Evolutionary conservation across 495 filamentous ascomycete species (phyloP).

Genomic region (Podospora appendiculata): DNA sequence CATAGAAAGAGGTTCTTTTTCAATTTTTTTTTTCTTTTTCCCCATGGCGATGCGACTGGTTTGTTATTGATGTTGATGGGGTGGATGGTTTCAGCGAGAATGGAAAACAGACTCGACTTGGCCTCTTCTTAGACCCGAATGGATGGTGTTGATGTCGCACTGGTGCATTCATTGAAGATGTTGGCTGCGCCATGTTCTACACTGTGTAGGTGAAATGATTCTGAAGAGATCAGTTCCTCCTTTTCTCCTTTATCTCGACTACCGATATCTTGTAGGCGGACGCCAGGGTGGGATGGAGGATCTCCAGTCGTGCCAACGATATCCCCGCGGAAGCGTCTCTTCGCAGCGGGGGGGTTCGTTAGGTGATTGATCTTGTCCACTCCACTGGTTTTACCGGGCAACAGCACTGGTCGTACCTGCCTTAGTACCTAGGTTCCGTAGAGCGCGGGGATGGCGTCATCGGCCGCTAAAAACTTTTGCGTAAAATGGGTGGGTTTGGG

Average conservation of each 20-base stretch:
- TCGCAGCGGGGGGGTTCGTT: no score
- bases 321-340: constrained; percentile 13
- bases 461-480: constrained; percentile 18
- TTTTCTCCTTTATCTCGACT: no score
- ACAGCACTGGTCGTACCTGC: background rate
- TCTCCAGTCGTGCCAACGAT: background rate
- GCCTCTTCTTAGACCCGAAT: no score
- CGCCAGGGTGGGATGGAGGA: background rate
- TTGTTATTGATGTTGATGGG: background rate
- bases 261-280: background rate
- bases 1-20: background rate
- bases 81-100: background rate
- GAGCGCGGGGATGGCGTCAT: constrained; percentile 22
- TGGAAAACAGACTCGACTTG: background rate
- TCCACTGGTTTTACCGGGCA: background rate
- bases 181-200: no score
- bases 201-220: no score
- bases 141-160: no score
- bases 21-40: background rate
- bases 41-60: background rate
- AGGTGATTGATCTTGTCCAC: no score
- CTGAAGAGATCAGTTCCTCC: no score
- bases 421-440: background rate
- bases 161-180: no score
- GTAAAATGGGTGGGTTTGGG: constrained; percentile 6